Evolutionary conservation across 1,284 basidiomycete species (phyloP), one percentile per base, ranked within the genome.

Genomic region (Irpex sp.): DNA sequence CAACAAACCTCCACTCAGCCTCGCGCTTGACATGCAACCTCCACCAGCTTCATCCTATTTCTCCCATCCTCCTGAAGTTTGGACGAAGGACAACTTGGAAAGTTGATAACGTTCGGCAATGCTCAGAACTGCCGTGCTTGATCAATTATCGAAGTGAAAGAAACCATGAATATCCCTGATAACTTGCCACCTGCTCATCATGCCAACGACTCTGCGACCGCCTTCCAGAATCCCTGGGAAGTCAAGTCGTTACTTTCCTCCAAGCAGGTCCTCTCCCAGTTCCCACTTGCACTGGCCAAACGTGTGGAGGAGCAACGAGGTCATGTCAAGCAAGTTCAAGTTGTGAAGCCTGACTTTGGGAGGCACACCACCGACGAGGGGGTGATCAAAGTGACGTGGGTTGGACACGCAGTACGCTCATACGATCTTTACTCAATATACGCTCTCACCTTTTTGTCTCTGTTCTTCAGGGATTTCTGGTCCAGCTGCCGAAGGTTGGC

Each of bases 351-450:
- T 1, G 65, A 72, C 52, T 73, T 72, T 65, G 65, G 66, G 3
- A 37, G 34, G 9, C 21, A 44, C 13, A 47, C 19, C 2, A 52
- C 63, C 2, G 65, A 66, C 19, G 66, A 66, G 37, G 66, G 63
- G 4, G 59, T 57, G 11, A 34, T 76, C 15, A 72, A 73, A 54
- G 74, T 70, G 31, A 74, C 73, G 0, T 76, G 75, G 75, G 62
- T 76, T 0, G 75, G 75, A 36, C 75, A 77, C 62, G 73, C 75
- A 8, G 75, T 76, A 26, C 34, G 75, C 64, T 52, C 49, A 21
- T 19, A 9, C 19, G 7, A 3, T 7, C 31, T 47, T 51, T 19
- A 38, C 15, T 9, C 4, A 3, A 52, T 6, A 49, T 15, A 26
- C 40, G 40, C 40, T 47, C 31, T 34, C 31, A 34, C 31, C 19